A percentile compares a stretch with the other conserved stretches of the same genome.
Evolutionary conservation across 2,329 filamentous ascomycete genomes (phyloP).

Genomic region (Aspergillus sp.): DNA sequence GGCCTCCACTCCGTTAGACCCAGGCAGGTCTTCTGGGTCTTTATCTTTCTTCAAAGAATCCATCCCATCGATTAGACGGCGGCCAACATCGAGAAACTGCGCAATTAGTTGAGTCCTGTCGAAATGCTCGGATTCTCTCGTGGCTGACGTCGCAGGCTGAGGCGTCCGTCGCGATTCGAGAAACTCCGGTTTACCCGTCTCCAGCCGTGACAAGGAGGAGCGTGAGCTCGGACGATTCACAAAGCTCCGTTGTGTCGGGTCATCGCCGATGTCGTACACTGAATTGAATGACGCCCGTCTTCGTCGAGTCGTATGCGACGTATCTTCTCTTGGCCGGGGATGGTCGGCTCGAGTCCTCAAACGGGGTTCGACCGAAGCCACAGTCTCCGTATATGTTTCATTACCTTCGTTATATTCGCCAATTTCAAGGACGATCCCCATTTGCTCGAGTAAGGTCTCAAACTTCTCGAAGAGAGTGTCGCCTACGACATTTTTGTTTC

Average conservation of each 20-base stretch:
- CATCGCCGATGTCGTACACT: slow-evolving; percentile 50
- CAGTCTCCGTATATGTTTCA: slow-evolving; percentile 24
- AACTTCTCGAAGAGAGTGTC: slow-evolving; percentile 67
- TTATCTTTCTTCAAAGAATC: slow-evolving; percentile 22
- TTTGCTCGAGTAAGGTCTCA: slow-evolving; percentile 61
- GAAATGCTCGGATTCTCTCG: slow-evolving; percentile 19
- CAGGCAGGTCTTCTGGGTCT: slow-evolving; percentile 11
- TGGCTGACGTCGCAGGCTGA: slow-evolving; percentile 8
- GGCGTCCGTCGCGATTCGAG: slow-evolving; percentile 19
- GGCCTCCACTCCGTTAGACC: slow-evolving; percentile 24
- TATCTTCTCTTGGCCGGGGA: slow-evolving; percentile 24
- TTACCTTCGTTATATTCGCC: slow-evolving; percentile 33
- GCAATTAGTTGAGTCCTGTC: slow-evolving; percentile 38
- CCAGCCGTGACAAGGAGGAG: slow-evolving; percentile 42
- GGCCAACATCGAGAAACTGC: slow-evolving; percentile 39
- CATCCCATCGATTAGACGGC: slow-evolving; percentile 32
- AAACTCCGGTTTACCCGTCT: slow-evolving; percentile 37
- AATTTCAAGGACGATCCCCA: slow-evolving; percentile 71
- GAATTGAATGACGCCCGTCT: slow-evolving; percentile 57
- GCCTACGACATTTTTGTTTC: slow-evolving; percentile 56
- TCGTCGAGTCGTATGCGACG: slow-evolving; percentile 28
- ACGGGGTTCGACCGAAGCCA: slow-evolving; percentile 21
- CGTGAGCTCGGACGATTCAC: slow-evolving; percentile 40
- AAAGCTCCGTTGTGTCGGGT: slow-evolving; percentile 46
- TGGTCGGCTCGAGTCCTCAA: slow-evolving; percentile 17